Evolutionary conservation across 2,329 filamentous ascomycete species (phyloP).

Genomic region (Lachnellula subtilissima): DNA sequence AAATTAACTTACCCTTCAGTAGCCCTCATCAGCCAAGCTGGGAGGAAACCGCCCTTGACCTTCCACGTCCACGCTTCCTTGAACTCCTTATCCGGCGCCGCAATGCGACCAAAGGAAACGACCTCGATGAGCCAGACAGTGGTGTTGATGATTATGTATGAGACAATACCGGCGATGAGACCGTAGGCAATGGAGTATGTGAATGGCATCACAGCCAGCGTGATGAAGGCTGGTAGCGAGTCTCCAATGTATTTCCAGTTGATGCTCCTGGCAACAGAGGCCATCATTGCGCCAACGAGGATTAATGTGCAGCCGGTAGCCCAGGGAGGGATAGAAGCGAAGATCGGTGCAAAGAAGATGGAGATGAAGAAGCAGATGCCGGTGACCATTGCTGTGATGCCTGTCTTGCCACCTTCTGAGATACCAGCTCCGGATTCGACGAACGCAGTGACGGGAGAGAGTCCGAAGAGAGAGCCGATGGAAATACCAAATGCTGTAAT

Average conservation of each 20-base stretch:
- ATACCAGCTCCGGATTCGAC: conserved; percentile 86
- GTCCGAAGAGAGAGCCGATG: conserved; percentile 70
- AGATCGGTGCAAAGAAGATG: conserved; percentile 84
- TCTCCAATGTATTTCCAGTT: conserved; percentile 84
- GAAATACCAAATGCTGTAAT: conserved; percentile 56
- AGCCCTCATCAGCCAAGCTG: conserved; percentile 65
- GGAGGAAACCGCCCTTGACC: conserved; percentile 67
- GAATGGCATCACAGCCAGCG: conserved; percentile 80
- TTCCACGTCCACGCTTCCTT: conserved; percentile 76
- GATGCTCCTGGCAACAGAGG: conserved; percentile 68
- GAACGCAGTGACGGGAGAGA: conserved; percentile 76
- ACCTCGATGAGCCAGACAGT: conserved; percentile 64
- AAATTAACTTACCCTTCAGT: conserved; percentile 40
- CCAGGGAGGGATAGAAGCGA: conserved; percentile 83
- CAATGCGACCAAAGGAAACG: conserved; percentile 60
- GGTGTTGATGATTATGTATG: conserved; percentile 70
- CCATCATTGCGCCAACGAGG: conserved; percentile 80
- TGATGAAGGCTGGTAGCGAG: conserved; percentile 75
- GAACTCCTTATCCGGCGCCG: conserved; percentile 66
- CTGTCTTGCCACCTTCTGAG: conserved; percentile 77
- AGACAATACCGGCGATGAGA: conserved; percentile 70
- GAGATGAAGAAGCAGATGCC: conserved; percentile 80
- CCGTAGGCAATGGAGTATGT: conserved; percentile 84
- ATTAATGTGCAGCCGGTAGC: conserved; percentile 81
- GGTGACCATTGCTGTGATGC: conserved; percentile 69